Percentiles rank a stretch among this genome's conserved stretches.
phyloP scores from a whole-genome alignment of 208 protist genomes.

The Tritrichomonas musculus region DNA sequence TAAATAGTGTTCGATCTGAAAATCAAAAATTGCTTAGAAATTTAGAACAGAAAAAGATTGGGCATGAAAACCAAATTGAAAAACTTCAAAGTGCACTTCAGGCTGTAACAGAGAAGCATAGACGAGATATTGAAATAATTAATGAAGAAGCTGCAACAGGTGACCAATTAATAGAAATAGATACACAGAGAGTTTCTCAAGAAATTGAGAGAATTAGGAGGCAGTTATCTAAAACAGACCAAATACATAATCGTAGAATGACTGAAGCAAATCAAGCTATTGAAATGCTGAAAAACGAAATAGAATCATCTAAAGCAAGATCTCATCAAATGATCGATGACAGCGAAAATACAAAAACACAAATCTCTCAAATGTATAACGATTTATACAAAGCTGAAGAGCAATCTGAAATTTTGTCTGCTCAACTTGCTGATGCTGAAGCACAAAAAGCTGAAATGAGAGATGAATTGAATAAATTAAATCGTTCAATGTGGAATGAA shows the following conservation, averaged over 20 bases:
- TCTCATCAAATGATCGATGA: background rate
- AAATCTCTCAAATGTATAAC: background rate
- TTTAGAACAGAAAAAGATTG: background rate
- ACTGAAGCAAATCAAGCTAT: background rate
- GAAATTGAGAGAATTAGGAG: background rate
- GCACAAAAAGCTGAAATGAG: background rate
- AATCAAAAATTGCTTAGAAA: background rate
- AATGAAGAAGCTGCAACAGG: background rate
- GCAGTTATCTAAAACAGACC: background rate
- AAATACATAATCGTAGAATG: background rate
- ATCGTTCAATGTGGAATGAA: background rate
- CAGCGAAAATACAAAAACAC: background rate
- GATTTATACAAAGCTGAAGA: background rate
- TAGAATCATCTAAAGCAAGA: background rate
- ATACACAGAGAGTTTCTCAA: background rate
- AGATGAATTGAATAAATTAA: background rate
- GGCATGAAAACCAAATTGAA: background rate
- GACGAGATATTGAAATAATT: background rate
- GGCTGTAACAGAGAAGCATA: background rate
- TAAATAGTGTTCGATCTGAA: background rate
- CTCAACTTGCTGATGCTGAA: background rate
- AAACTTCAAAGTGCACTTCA: background rate
- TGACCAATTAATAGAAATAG: background rate
- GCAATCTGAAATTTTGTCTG: background rate
- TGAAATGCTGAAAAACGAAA: background rate